Percentiles rank a stretch among this genome's conserved stretches.
Evolutionary conservation across 225 moss, liverwort and hornwort genomes (phyloP).

Genomic region (Bryum argenteum): DNA sequence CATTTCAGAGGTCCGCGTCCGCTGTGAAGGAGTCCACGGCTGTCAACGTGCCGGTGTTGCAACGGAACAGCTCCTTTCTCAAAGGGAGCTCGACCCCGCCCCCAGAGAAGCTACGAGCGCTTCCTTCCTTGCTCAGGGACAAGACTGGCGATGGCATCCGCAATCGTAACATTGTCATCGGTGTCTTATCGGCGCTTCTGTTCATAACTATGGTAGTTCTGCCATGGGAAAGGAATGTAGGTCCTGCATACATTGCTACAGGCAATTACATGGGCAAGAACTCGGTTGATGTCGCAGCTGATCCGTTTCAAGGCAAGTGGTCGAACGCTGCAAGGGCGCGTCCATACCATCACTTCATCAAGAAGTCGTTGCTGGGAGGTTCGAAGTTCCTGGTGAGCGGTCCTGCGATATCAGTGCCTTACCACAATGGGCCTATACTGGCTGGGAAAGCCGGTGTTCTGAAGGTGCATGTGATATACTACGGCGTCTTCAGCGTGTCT

Average conservation of each 20-base stretch:
- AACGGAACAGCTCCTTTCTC: slow-evolving; percentile 43
- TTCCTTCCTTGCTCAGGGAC: slow-evolving; percentile 30
- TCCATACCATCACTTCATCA: slow-evolving; percentile 54
- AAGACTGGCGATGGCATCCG: slow-evolving; percentile 47
- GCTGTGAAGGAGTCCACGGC: slow-evolving; percentile 50
- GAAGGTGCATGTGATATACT: slow-evolving; percentile 59
- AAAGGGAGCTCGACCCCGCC: slow-evolving; percentile 44
- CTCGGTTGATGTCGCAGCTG: slow-evolving; percentile 28
- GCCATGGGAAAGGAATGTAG: slow-evolving; percentile 48
- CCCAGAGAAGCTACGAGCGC: slow-evolving; percentile 42
- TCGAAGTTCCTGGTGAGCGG: slow-evolving; percentile 54
- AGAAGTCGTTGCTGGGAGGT: slow-evolving; percentile 48
- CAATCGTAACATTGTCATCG: slow-evolving; percentile 54
- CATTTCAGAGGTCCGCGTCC: slow-evolving; percentile 56
- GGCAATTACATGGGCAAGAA: slow-evolving; percentile 36
- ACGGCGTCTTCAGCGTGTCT: slow-evolving; percentile 41
- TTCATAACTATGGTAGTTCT: slow-evolving; percentile 46
- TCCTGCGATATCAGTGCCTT: slow-evolving; percentile 39
- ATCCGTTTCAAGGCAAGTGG: slow-evolving; percentile 56
- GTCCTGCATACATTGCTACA: slow-evolving; percentile 32
- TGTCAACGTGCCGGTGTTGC: slow-evolving; percentile 51
- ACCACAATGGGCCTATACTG: slow-evolving; percentile 55
- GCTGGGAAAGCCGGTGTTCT: slow-evolving; percentile 53
- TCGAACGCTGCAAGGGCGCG: slow-evolving; percentile 48
- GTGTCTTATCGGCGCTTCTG: slow-evolving; percentile 45